Conservation (phyloP, 2,329 filamentous ascomycete genomes). For the Pseudogymnoascus sp. region DNA sequence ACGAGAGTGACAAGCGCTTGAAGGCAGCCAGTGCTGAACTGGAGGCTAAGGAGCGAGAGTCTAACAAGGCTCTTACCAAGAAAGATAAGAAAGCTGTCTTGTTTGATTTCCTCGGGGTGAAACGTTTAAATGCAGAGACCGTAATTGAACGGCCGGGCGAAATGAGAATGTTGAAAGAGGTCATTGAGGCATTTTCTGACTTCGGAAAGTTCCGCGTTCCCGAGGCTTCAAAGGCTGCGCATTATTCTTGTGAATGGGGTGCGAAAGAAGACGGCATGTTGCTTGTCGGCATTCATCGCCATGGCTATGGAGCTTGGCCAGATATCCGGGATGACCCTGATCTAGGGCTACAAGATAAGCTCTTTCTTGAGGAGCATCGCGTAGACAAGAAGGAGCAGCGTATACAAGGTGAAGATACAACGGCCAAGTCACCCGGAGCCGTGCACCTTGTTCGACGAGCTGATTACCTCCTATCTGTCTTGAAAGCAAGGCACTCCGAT, state of each 20-base stretch:
- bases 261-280: constrained; percentile 95
- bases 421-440: constrained; percentile 86
- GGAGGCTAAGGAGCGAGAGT: constrained; percentile 57
- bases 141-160: constrained; percentile 86
- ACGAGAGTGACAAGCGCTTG: constrained; percentile 64
- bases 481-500: constrained; percentile 75
- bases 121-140: constrained; percentile 92
- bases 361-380: constrained; percentile 96
- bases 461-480: constrained; percentile 90
- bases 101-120: constrained; percentile 88
- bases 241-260: constrained; percentile 89
- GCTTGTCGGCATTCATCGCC: constrained; percentile 81
- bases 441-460: constrained; percentile 92
- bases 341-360: constrained; percentile 77
- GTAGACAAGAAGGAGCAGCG: constrained; percentile 96
- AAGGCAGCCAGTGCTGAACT: constrained; percentile 63
- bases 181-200: constrained; percentile 60
- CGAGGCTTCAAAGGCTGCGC: constrained; percentile 85
- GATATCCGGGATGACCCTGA: constrained; percentile 89
- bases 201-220: constrained; percentile 76
- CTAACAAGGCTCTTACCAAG: constrained; percentile 78
- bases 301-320: constrained; percentile 93
- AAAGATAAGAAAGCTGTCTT: constrained; percentile 97
- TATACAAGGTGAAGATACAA: constrained; percentile 61
- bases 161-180: constrained; percentile 73